Percentiles rank a stretch among this genome's conserved stretches.
Evolutionary conservation across 768 basidiomycete genomes (phyloP).

Genomic region (Psilocybe tampanensis): DNA sequence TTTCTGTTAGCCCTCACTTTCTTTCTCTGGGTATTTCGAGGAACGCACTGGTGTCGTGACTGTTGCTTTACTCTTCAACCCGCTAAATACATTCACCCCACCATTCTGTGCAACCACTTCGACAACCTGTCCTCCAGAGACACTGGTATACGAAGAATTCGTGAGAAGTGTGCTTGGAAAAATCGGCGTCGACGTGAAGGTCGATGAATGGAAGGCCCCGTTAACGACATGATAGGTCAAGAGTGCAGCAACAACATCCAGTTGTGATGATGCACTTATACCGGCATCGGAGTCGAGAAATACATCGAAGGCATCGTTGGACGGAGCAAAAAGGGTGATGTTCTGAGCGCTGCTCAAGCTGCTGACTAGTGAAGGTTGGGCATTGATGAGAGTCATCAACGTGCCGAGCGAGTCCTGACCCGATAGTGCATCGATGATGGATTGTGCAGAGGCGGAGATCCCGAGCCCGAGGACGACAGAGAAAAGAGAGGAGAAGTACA

Average conservation of each 20-base stretch:
- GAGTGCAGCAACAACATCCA: conserved; percentile 5
- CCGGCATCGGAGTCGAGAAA: conserved; percentile 7
- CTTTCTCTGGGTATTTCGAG: not conserved
- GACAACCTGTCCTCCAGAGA: conserved; percentile 8
- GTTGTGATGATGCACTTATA: not conserved
- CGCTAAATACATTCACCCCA: conserved; percentile 7
- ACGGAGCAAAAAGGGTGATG: conserved; percentile 8
- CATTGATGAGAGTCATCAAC: conserved; percentile 4
- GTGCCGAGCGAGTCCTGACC: conserved; percentile 4
- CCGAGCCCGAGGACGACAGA: not conserved
- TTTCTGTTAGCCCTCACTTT: not conserved
- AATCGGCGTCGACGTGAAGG: conserved; percentile 9
- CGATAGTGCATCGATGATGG: not conserved
- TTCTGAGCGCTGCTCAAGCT: conserved; percentile 2
- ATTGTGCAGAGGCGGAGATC: not conserved
- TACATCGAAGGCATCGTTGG: conserved; percentile 3
- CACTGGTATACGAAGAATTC: conserved; percentile 6
- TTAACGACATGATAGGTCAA: conserved; percentile 6
- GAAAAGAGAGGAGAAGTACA: not conserved
- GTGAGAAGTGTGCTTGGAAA: conserved; percentile 6
- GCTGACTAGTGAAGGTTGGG: conserved; percentile 4
- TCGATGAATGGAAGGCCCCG: conserved; percentile 3
- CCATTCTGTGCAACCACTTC: conserved; percentile 7
- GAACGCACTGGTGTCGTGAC: conserved; percentile 6
- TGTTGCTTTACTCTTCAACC: conserved; percentile 5